These are phyloP conservation scores for Solanum gracilifrons DNA, from an alignment of 257 asterid species.

Conservation along the genomic window DNA sequence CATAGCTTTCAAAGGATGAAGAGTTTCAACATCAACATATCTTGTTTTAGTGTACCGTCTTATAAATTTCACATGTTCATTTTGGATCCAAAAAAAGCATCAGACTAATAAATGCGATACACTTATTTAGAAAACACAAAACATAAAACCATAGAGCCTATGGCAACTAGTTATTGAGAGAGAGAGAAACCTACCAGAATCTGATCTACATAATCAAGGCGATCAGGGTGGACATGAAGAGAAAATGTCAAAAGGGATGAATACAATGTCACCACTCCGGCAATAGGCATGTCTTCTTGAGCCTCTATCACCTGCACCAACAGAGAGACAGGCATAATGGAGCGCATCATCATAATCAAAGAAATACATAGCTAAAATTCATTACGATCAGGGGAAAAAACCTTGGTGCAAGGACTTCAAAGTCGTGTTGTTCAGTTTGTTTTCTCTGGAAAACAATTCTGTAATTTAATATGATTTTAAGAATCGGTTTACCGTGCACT, in stretches of 20 bases:
- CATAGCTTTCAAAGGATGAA: neutral
- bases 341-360: neutral
- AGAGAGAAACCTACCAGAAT: conserved; percentile 52
- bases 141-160: neutral
- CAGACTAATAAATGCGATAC: neutral
- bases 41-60: neutral
- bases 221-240: conserved; percentile 93
- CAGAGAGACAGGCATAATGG: neutral
- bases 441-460: neutral
- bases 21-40: neutral
- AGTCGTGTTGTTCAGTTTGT: neutral
- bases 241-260: conserved; percentile 90
- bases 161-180: neutral
- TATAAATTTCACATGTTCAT: neutral
- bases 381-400: neutral
- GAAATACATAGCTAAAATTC: neutral
- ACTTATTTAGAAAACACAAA: neutral
- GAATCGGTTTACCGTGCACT: neutral
- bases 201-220: conserved; percentile 94
- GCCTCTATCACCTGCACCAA: conserved; percentile 93
- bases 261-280: conserved; percentile 83
- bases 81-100: neutral
- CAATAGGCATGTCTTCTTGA: conserved; percentile 75
- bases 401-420: neutral
- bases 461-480: neutral